Percentiles rank a stretch among this genome's conserved stretches.
Evolutionary conservation across 345 rosid species (phyloP).

Genomic region (Gossypium turneri): DNA sequence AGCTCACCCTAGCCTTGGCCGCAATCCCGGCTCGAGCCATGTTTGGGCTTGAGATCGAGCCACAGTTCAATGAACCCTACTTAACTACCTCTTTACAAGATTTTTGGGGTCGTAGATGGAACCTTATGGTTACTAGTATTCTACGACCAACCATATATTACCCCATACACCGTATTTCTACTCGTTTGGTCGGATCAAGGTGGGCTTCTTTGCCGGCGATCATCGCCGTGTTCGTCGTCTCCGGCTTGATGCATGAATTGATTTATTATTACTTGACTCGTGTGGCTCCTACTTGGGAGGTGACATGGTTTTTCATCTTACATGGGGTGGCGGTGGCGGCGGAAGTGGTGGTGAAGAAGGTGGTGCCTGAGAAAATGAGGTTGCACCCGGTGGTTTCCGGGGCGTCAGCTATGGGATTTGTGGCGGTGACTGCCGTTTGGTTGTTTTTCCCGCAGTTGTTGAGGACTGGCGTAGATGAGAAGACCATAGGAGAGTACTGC

Average conservation of each 20-base stretch:
- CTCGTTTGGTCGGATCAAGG: constrained; percentile 18
- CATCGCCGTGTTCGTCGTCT: constrained; percentile 44
- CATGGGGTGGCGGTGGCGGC: constrained; percentile 45
- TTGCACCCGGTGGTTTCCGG: constrained; percentile 30
- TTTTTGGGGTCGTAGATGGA: constrained; percentile 86
- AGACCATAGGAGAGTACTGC: constrained; percentile 30
- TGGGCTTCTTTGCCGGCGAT: constrained; percentile 31
- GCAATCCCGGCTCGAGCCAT: constrained; percentile 39
- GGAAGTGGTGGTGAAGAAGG: constrained; percentile 45
- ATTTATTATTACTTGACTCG: constrained; percentile 39
- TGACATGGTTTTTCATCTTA: constrained; percentile 57
- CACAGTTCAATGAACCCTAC: constrained; percentile 62
- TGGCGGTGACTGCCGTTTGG: constrained; percentile 33
- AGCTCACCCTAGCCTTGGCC: constrained; percentile 30
- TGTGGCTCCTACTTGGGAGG: constrained; percentile 70
- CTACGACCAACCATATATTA: constrained; percentile 49
- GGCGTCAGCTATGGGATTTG: constrained; percentile 34
- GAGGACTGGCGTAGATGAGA: constrained; percentile 38
- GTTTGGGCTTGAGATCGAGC: constrained; percentile 51
- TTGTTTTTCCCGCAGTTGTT: constrained; percentile 48
- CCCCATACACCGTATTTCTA: constrained; percentile 30
- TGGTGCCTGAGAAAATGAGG: constrained; percentile 12
- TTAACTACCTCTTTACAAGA: constrained; percentile 68
- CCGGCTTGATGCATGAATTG: constrained; percentile 62
- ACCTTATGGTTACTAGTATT: constrained; percentile 49